These are phyloP conservation scores for Capsicum chinense DNA, from an alignment of 257 asterid species.

Conservation along the genomic window DNA sequence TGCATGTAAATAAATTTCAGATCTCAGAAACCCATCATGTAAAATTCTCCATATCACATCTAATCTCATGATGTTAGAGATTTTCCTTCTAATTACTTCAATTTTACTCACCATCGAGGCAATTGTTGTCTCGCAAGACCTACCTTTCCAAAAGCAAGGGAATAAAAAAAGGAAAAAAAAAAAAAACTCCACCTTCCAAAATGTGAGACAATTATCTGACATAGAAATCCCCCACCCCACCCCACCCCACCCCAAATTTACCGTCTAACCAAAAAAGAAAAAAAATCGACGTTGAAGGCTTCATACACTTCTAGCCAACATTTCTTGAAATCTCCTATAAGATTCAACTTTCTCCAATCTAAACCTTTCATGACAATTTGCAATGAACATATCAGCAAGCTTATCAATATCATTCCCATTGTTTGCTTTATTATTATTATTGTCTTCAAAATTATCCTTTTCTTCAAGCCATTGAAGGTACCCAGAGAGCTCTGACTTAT, in stretches of 20 bases:
- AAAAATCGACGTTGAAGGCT: background rate
- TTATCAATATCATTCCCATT: constrained; percentile 56
- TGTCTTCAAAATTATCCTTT: constrained; percentile 39
- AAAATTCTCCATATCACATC: background rate
- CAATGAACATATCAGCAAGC: constrained; percentile 89
- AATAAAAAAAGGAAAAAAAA: background rate
- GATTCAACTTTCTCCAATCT: constrained; percentile 86
- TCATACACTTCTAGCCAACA: constrained; percentile 87
- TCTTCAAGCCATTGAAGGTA: constrained; percentile 90
- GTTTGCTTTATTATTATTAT: constrained; percentile 20
- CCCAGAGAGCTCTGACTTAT: constrained; percentile 49
- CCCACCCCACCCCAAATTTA: too few relatives aligned
- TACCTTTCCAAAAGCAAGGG: background rate
- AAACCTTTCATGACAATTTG: constrained; percentile 78
- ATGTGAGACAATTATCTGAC: constrained; percentile 10
- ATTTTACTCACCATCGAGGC: too few relatives aligned
- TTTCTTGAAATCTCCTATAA: constrained; percentile 79
- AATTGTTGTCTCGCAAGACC: constrained; percentile 7
- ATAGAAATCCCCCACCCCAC: too few relatives aligned
- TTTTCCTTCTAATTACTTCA: background rate
- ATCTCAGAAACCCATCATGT: background rate
- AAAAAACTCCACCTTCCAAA: background rate
- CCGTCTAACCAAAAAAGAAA: too few relatives aligned
- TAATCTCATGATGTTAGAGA: background rate
- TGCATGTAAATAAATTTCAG: background rate